These are phyloP conservation scores for Claviceps africana DNA, from an alignment of 2,329 filamentous ascomycete species.

Conservation along the genomic window DNA sequence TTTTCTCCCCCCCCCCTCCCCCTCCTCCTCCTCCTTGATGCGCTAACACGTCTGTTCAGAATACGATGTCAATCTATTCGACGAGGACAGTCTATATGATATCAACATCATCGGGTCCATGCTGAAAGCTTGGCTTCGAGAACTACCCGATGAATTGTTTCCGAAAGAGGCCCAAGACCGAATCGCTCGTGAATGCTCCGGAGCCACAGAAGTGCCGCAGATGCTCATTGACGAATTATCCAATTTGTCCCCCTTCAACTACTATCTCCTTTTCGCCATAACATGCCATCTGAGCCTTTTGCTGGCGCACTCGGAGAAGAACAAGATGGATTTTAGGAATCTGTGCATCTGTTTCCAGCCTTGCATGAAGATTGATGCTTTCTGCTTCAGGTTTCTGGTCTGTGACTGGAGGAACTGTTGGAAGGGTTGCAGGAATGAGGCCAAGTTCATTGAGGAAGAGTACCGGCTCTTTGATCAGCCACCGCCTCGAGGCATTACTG, in stretches of 20 bases:
- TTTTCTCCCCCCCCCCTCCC: background rate
- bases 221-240: constrained; percentile 83
- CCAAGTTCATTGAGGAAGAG: constrained; percentile 59
- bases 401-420: constrained; percentile 94
- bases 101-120: constrained; percentile 94
- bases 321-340: constrained; percentile 97
- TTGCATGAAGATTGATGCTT: constrained; percentile 89
- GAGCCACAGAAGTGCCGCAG: constrained; percentile 68
- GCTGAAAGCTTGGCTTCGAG: constrained; percentile 90
- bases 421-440: constrained; percentile 89
- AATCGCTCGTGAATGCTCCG: constrained; percentile 66
- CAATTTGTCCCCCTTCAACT: constrained; percentile 90
- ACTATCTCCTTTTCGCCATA: constrained; percentile 93
- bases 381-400: constrained; percentile 90
- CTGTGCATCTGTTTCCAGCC: constrained; percentile 95
- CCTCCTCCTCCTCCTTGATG: background rate
- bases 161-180: constrained; percentile 71
- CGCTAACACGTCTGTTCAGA: constrained; percentile 32
- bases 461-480: constrained; percentile 46
- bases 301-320: constrained; percentile 82
- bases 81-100: constrained; percentile 77
- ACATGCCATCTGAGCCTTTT: constrained; percentile 90
- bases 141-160: constrained; percentile 87
- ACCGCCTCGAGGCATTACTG: constrained; percentile 34
- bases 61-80: constrained; percentile 78